Conservation (phyloP, 345 rosid species). For the Heritiera littoralis region DNA sequence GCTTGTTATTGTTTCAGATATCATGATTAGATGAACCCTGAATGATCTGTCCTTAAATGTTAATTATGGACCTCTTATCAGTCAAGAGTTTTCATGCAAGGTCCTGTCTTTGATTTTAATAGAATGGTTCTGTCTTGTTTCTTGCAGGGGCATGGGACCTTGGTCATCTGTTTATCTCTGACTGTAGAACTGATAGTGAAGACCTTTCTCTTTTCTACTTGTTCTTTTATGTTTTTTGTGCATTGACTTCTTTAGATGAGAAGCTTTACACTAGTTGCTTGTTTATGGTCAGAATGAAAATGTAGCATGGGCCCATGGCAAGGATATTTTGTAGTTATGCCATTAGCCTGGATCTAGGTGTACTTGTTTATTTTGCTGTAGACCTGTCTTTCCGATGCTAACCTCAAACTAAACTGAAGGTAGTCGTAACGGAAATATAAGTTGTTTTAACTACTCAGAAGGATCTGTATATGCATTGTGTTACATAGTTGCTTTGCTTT, state of each 20-base stretch:
- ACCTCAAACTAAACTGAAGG: slow-evolving; percentile 32
- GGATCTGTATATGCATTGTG: slow-evolving; percentile 3
- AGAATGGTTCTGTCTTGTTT: neutral
- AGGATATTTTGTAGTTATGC: slow-evolving; percentile 52
- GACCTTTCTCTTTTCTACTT: slow-evolving; percentile 30
- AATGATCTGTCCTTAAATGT: neutral
- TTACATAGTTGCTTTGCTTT: neutral
- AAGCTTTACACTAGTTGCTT: slow-evolving; percentile 35
- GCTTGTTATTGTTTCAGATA: neutral
- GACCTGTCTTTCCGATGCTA: slow-evolving; percentile 32
- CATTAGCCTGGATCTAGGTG: slow-evolving; percentile 43
- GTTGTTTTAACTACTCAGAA: slow-evolving; percentile 12
- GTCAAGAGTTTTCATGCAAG: neutral
- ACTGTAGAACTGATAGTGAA: slow-evolving; percentile 51
- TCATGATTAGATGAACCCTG: neutral
- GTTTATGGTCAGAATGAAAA: slow-evolving; percentile 47
- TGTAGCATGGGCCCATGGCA: slow-evolving; percentile 44
- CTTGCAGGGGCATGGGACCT: slow-evolving; percentile 49
- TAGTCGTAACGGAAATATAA: slow-evolving; percentile 34
- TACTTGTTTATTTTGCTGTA: slow-evolving; percentile 28
- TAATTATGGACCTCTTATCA: neutral
- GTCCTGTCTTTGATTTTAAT: slow-evolving; percentile 9
- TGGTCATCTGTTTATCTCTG: slow-evolving; percentile 31
- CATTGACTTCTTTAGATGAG: slow-evolving; percentile 49
- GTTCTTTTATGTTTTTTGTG: slow-evolving; percentile 37